Evolutionary conservation across 192 early-diverging fungal genomes (phyloP), one percentile per base, ranked within the genome.

Genomic region (Pilobolus umbonatus): DNA sequence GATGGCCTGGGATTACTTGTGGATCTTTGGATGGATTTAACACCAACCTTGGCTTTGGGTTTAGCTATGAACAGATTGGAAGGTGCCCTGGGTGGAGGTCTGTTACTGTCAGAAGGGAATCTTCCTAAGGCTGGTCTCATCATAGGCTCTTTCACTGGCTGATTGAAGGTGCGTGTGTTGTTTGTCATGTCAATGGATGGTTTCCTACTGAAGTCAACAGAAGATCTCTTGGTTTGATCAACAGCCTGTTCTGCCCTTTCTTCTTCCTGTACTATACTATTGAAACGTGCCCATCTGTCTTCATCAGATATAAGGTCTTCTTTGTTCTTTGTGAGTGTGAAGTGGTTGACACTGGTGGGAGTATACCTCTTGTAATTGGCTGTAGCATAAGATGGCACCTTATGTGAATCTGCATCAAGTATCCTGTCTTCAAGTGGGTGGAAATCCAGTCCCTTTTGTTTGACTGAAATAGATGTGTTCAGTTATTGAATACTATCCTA

Each of bases 351-450:
- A 1, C 15, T 35, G 0, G 62, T 57, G n/a, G 62, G 54, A 6
- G 49, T 46, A 9, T 48, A 36, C 10, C 32, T 8, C 0, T 21
- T n/a, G 22, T 40, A 64, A 10, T 9, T 43, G 14, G 14, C 15
- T 25, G 43, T 12, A 14, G 35, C 55, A 39, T 40, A 57, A 8
- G 62, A 24, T 14, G 22, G 30, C 4, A 5, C 31, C 11, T n/a
- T 30, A 12, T 38, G 54, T 17, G 62, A 54, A 5, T 22, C 21
- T 25, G 35, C 25, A 15, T 57, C 44, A 10, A 57, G n/a, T 17
- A 64, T n/a, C 55, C 29, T 57, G 19, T 43, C 22, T 50, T 64
- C 62, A 15, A 26, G 19, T n/a, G 62, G 44, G 44, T 64, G 62
- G 5, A 64, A 64, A n/a, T 54, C 24, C 28, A 64, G 57, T 0